These are phyloP conservation scores for Kuraishia hungarica DNA, from an alignment of 805 yeast genomes.

Conservation along the genomic window DNA sequence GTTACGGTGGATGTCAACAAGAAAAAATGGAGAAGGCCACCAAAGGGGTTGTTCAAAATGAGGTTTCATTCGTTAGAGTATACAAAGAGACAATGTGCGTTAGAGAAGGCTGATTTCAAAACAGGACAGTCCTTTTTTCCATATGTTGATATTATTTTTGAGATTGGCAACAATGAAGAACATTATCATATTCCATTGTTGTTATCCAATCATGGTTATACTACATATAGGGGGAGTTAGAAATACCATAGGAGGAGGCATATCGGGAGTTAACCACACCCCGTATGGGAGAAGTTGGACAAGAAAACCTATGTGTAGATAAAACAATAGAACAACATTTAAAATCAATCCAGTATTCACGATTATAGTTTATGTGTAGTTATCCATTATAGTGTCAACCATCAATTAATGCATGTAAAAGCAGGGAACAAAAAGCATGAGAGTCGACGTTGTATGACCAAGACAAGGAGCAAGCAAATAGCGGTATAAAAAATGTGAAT, in stretches of 20 bases:
- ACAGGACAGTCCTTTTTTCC: slow-evolving; percentile 63
- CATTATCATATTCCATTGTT: slow-evolving; percentile 90
- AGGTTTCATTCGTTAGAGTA: slow-evolving; percentile 71
- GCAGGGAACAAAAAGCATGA: no score
- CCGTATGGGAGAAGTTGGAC: no score
- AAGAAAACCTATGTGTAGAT: no score
- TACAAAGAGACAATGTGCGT: slow-evolving; percentile 24
- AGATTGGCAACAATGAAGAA: slow-evolving; percentile 53
- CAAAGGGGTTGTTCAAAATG: slow-evolving; percentile 65
- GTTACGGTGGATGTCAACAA: slow-evolving; percentile 9
- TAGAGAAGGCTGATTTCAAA: slow-evolving; percentile 7
- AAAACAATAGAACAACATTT: no score
- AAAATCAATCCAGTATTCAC: no score
- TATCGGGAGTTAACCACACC: no score
- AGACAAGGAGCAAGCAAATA: background rate
- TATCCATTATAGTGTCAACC: no score
- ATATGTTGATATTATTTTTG: slow-evolving; percentile 71
- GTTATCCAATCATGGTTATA: slow-evolving; percentile 77
- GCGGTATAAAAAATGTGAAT: no score
- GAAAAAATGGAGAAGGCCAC: slow-evolving; percentile 33
- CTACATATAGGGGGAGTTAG: slow-evolving; percentile 83
- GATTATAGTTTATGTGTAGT: no score
- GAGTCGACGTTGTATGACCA: no score
- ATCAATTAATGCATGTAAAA: no score
- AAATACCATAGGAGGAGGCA: no score